A percentile compares a stretch with the other conserved stretches of the same genome.
These are phyloP conservation scores for Schizochytrium sp. DNA, from an alignment of 108 stramenopile species.

Conservation along the genomic window DNA sequence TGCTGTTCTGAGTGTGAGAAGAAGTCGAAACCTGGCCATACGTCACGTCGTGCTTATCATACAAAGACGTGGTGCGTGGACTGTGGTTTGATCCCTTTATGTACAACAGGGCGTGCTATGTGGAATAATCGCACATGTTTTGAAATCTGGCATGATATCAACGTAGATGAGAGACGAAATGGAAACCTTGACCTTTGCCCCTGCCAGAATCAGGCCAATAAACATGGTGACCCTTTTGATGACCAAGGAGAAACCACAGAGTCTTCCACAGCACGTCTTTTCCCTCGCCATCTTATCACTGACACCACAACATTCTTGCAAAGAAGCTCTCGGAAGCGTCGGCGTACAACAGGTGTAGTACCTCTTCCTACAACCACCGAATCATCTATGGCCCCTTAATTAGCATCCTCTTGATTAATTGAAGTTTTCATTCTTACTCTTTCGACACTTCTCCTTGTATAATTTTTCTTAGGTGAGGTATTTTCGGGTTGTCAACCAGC, in stretches of 20 bases:
- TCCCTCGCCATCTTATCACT: conserved; percentile 4
- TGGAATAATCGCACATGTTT: conserved; percentile 41
- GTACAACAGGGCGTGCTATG: conserved; percentile 8
- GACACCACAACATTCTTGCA: background rate
- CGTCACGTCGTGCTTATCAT: conserved; percentile 15
- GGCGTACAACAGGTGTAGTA: background rate
- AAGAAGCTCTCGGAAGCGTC: conserved; percentile 18
- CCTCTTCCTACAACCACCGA: too few species aligned
- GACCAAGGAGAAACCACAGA: conserved; percentile 5
- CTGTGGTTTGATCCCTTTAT: conserved; percentile 34
- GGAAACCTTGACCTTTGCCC: conserved; percentile 32
- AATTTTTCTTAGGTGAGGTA: too few species aligned
- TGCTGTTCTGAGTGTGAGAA: conserved; percentile 51
- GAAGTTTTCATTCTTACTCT: too few species aligned
- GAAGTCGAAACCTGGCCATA: conserved; percentile 8
- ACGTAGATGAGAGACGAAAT: background rate
- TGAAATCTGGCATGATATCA: conserved; percentile 30
- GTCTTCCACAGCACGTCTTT: background rate
- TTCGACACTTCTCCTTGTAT: too few species aligned
- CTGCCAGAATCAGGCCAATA: background rate
- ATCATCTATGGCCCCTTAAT: too few species aligned
- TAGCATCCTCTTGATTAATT: too few species aligned
- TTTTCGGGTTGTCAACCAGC: too few species aligned
- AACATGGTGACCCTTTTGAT: conserved; percentile 9
- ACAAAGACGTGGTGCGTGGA: conserved; percentile 51